Percentiles rank a stretch among this genome's conserved stretches.
Conservation (phyloP, 139 green algal genomes). For the Coccomyxa sp. region DNA sequence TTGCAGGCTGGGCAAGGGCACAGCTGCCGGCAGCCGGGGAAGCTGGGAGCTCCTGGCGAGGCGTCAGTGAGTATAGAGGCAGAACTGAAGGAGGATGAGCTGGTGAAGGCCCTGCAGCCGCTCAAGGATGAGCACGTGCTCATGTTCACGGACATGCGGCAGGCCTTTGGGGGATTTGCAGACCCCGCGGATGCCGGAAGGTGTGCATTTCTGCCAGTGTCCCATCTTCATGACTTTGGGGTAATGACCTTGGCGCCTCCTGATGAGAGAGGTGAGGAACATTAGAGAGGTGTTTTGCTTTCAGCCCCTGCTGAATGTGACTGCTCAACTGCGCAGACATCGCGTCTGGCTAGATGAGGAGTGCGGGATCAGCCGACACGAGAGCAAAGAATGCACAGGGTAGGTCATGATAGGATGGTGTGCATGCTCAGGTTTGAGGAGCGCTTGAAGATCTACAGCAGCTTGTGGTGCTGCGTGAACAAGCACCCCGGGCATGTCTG, state of each 20-base stretch:
- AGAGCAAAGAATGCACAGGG: background rate
- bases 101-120: slow-evolving; percentile 19
- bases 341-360: background rate
- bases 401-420: background rate
- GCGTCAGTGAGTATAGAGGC: slow-evolving; percentile 22
- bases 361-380: background rate
- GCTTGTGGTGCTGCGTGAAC: slow-evolving; percentile 90
- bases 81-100: slow-evolving; percentile 29
- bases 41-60: slow-evolving; percentile 15
- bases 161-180: background rate
- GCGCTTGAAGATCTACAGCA: slow-evolving; percentile 53
- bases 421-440: slow-evolving; percentile 45
- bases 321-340: background rate
- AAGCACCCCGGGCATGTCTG: slow-evolving; percentile 85
- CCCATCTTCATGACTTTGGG: no score
- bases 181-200: background rate
- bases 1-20: background rate
- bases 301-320: background rate
- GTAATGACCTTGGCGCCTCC: background rate
- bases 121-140: background rate
- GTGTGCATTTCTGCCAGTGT: no score
- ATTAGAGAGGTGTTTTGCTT: background rate
- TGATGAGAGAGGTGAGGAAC: background rate
- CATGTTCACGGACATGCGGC: background rate
- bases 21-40: slow-evolving; percentile 34